Conservation (phyloP, 371 early-diverging fungal species). For the Phascolomyces articulosus region DNA sequence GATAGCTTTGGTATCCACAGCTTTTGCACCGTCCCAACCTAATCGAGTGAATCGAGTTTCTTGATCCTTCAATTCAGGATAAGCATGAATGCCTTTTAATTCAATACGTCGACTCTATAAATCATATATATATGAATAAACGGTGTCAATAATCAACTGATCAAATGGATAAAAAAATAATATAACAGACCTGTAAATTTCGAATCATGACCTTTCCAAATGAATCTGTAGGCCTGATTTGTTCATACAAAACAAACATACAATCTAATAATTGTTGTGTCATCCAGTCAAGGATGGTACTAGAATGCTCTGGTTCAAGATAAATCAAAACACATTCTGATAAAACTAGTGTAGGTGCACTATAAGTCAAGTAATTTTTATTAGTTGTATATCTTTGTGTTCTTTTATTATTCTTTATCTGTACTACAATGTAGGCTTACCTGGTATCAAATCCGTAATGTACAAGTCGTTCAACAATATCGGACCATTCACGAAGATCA, state of each 20-base stretch:
- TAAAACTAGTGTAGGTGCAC: conserved; percentile 83
- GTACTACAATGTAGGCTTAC: conserved; percentile 26
- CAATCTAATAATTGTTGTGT: conserved; percentile 50
- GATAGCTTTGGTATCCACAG: conserved; percentile 73
- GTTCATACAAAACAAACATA: conserved; percentile 85
- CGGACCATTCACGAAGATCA: conserved; percentile 73
- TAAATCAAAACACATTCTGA: conserved; percentile 96
- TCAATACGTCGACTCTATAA: conserved; percentile 65
- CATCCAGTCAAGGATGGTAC: conserved; percentile 74
- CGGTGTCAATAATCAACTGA: not conserved
- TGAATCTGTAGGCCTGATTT: conserved; percentile 86
- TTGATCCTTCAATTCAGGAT: conserved; percentile 75
- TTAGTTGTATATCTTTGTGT: no score
- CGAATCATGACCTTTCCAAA: conserved; percentile 93
- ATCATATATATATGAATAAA: not conserved
- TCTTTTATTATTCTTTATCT: no score
- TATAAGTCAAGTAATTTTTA: conserved; percentile 13
- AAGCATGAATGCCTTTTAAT: conserved; percentile 75
- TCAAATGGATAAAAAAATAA: not conserved
- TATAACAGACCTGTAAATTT: conserved; percentile 65
- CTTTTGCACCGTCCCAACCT: conserved; percentile 69
- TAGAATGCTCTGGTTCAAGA: conserved; percentile 66
- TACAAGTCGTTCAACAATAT: conserved; percentile 60
- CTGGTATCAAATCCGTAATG: conserved; percentile 71
- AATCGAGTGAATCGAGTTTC: conserved; percentile 57